Conservation (phyloP, 2,329 filamentous ascomycete genomes). For the Claviceps citrina region DNA sequence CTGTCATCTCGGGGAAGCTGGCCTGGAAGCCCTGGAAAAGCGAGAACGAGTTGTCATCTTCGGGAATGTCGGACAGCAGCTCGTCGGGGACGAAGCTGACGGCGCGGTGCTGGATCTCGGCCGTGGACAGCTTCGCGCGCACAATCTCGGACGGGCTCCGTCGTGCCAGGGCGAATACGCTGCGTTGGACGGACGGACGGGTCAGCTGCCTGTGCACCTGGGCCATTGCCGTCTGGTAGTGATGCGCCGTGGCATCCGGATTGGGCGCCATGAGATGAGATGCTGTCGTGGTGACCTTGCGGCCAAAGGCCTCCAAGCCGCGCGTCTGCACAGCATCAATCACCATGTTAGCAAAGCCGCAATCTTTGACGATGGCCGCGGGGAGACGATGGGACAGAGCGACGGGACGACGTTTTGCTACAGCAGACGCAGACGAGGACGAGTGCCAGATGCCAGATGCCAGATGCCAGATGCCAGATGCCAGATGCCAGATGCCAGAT, state of each 20-base stretch:
- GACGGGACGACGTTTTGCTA: slow-evolving; percentile 1
- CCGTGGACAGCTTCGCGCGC: slow-evolving; percentile 74
- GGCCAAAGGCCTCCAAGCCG: slow-evolving; percentile 79
- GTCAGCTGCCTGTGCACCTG: slow-evolving; percentile 82
- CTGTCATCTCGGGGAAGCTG: slow-evolving; percentile 56
- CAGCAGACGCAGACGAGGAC: not conserved
- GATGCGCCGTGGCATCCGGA: slow-evolving; percentile 35
- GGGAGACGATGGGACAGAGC: not conserved
- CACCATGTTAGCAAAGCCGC: slow-evolving; percentile 6
- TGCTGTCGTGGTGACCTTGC: slow-evolving; percentile 89
- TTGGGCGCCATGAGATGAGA: slow-evolving; percentile 69
- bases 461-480: too few relatives aligned
- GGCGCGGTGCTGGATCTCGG: slow-evolving; percentile 88
- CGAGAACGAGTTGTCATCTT: slow-evolving; percentile 72
- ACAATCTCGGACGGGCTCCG: slow-evolving; percentile 90
- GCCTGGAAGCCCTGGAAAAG: slow-evolving; percentile 95
- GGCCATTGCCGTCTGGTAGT: slow-evolving; percentile 77
- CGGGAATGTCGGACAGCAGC: slow-evolving; percentile 75
- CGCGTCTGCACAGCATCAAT: slow-evolving; percentile 44
- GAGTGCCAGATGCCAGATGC: too few relatives aligned
- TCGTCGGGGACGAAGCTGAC: slow-evolving; percentile 81
- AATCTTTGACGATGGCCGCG: not conserved
- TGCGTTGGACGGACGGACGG: slow-evolving; percentile 69
- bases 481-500: too few relatives aligned
- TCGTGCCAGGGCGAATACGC: slow-evolving; percentile 79